Conservation (phyloP, 176 grass and related monocot genomes). For the Alloteropsis semialata region DNA sequence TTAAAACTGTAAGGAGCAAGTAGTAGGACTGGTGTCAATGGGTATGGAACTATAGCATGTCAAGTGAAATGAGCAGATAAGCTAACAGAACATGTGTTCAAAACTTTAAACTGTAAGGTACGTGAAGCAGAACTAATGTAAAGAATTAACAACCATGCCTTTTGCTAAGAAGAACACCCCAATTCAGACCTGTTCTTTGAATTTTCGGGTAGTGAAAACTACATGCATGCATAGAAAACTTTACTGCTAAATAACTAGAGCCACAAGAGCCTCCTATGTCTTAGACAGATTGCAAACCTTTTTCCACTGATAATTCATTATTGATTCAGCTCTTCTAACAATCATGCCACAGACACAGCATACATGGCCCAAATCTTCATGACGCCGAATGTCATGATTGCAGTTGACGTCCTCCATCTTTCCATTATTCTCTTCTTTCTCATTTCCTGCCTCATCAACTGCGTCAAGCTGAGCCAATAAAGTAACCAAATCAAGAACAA, state of each 20-base stretch:
- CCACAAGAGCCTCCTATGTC: constrained; percentile 2
- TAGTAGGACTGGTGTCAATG: neutral
- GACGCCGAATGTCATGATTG: constrained; percentile 65
- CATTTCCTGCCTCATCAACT: constrained; percentile 36
- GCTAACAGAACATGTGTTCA: neutral
- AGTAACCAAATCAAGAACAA: constrained; percentile 7
- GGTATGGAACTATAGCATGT: neutral
- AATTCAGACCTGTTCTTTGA: neutral
- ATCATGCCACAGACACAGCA: constrained; percentile 94
- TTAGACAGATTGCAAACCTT: constrained; percentile 56
- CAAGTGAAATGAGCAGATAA: neutral
- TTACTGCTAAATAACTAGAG: constrained; percentile 18
- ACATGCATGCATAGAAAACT: constrained; percentile 16
- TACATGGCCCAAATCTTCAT: constrained; percentile 92
- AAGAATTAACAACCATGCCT: neutral
- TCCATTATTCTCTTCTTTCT: constrained; percentile 49
- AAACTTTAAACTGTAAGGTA: neutral
- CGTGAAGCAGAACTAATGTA: neutral
- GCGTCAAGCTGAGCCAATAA: constrained; percentile 46
- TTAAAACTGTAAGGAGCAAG: neutral
- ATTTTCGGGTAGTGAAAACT: neutral
- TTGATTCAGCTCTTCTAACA: constrained; percentile 86
- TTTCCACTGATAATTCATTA: constrained; percentile 94
- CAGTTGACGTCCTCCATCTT: constrained; percentile 51
- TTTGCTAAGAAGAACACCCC: neutral